phyloP scores from a whole-genome alignment of 345 rosid genomes.

The Turritis glabra region DNA sequence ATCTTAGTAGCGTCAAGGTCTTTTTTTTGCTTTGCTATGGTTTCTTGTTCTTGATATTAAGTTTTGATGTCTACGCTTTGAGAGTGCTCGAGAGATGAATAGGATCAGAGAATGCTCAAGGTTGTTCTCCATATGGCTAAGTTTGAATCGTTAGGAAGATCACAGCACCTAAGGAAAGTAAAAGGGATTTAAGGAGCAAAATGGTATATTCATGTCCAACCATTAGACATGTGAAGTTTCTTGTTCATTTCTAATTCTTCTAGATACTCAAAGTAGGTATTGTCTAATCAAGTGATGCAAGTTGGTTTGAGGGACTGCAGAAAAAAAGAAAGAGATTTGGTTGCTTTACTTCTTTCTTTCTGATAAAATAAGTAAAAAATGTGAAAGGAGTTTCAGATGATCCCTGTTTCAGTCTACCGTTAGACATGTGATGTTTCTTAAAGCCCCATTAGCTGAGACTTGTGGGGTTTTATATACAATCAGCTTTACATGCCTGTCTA shows the following conservation, averaged over 20 bases:
- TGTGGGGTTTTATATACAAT: conserved; percentile 23
- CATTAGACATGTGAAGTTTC: conserved; percentile 15
- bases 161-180: conserved; percentile 7
- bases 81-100: conserved; percentile 18
- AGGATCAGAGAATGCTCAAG: not conserved
- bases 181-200: not conserved
- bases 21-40: conserved; percentile 19
- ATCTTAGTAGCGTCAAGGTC: not conserved
- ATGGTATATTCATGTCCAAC: not conserved
- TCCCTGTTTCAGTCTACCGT: conserved; percentile 34
- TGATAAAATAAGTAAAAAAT: conserved; percentile 6
- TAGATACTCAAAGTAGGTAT: conserved; percentile 23
- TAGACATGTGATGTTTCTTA: conserved; percentile 35
- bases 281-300: conserved; percentile 20
- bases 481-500: conserved; percentile 23
- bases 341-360: conserved; percentile 26
- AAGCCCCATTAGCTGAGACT: conserved; percentile 21
- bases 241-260: conserved; percentile 5
- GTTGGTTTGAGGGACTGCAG: conserved; percentile 27
- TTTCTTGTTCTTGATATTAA: conserved; percentile 11
- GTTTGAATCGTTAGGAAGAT: conserved; percentile 14
- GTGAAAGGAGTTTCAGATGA: conserved; percentile 22
- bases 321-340: conserved; percentile 26
- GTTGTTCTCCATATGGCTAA: not conserved
- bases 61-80: conserved; percentile 5